Percentiles rank a stretch among this genome's conserved stretches.
phyloP scores from a whole-genome alignment of 2,329 filamentous ascomycete genomes.

The Fusarium sp. region DNA sequence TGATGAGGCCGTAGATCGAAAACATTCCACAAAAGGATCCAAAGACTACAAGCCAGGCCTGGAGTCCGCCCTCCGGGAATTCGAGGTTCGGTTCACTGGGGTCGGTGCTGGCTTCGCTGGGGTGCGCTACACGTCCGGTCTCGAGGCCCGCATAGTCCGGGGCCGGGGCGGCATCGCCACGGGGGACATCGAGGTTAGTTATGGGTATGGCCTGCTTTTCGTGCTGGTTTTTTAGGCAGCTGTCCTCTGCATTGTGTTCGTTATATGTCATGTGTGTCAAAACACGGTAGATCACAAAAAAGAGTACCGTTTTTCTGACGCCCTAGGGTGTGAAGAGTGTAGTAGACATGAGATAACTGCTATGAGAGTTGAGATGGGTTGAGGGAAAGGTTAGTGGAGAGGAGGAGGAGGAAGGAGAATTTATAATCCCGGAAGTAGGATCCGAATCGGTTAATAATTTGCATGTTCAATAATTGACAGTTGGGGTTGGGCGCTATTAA shows the following conservation, averaged over 20 bases:
- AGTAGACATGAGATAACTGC: background rate
- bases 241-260: constrained; percentile 43
- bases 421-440: constrained; percentile 18
- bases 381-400: background rate
- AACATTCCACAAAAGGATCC: constrained; percentile 74
- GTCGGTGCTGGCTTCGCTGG: background rate
- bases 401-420: background rate
- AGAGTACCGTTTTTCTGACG: background rate
- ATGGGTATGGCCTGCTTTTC: constrained; percentile 18
- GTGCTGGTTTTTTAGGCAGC: constrained; percentile 42
- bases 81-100: background rate
- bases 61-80: constrained; percentile 66
- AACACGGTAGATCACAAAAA: constrained; percentile 8
- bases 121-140: constrained; percentile 9
- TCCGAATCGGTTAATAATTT: constrained; percentile 24
- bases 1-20: constrained; percentile 72
- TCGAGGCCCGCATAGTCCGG: constrained; percentile 13
- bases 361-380: background rate
- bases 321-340: background rate
- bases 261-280: constrained; percentile 21
- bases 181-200: background rate
- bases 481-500: constrained; percentile 10
- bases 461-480: background rate
- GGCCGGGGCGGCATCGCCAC: constrained; percentile 2
- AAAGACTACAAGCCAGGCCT: constrained; percentile 75